phyloP scores from a whole-genome alignment of 1,284 basidiomycete genomes.

The Trametes pubescens region DNA sequence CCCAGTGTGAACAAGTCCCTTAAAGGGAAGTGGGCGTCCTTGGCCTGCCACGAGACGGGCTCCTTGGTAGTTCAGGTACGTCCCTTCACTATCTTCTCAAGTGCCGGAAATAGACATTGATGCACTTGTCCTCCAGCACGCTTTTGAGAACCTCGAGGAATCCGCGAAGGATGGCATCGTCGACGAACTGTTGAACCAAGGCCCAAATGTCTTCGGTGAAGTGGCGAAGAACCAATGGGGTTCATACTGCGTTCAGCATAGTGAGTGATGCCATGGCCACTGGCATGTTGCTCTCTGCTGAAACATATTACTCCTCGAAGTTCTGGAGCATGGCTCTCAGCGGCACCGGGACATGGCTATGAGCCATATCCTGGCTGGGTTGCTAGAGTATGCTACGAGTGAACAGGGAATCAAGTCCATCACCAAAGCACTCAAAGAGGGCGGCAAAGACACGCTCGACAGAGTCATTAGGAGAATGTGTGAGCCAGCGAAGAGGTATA shows the following conservation, averaged over 20 bases:
- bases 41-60: constrained; percentile 88
- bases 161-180: constrained; percentile 83
- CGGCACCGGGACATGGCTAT: constrained; percentile 76
- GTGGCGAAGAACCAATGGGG: constrained; percentile 89
- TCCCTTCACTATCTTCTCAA: neutral
- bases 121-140: constrained; percentile 59
- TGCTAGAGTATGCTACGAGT: constrained; percentile 79
- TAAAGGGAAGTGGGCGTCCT: constrained; percentile 84
- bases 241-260: constrained; percentile 84
- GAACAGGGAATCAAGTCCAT: constrained; percentile 86
- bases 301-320: constrained; percentile 44
- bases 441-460: constrained; percentile 74
- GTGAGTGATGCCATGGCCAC: constrained; percentile 50
- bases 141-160: constrained; percentile 85
- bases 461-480: constrained; percentile 80
- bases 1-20: constrained; percentile 81
- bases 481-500: constrained; percentile 78
- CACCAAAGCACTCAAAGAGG: constrained; percentile 84
- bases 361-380: constrained; percentile 72
- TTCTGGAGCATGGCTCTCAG: constrained; percentile 81
- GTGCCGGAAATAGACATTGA: too few species aligned
- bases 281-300: neutral
- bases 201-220: constrained; percentile 69
- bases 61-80: constrained; percentile 82
- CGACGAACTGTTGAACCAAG: constrained; percentile 79